Evolutionary conservation across 1,284 basidiomycete genomes (phyloP), one percentile per base, ranked within the genome.

Genomic region (Volvariella surrecta): DNA sequence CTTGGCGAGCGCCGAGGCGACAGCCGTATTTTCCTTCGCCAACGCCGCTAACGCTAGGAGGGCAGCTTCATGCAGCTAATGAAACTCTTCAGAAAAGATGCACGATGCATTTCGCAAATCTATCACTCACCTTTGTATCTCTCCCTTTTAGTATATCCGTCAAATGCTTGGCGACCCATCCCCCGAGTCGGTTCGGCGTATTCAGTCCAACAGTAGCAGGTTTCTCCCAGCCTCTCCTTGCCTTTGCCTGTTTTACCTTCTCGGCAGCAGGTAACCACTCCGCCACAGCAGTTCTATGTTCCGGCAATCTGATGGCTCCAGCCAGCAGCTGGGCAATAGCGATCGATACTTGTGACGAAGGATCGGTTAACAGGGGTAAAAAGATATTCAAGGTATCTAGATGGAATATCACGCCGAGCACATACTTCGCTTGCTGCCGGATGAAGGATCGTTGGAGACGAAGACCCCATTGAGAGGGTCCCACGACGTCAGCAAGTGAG

Each of bases 41-140:
- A 92, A 59, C 0, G 83, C 70, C 1, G 80, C 81, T n/a, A 92
- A 62, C 0, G 84, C 83, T 17, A 67, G 70, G 3, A 91, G 59
- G 0, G 72, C 76, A 0, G 83, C 82, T 60, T 89, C 87, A 53
- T 88, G 78, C 2, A 79, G 57, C 76, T 89, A 44, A 28, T 39
- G 40, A 35, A n/a, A 16, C 37, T 34, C 18, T 39, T n/a, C n/a
- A 39, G 37, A 21, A 3, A 13, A n/a, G n/a, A 30, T n/a, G n/a
- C n/a, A n/a, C n/a, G n/a, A n/a, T n/a, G n/a, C n/a, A n/a, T n/a
- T n/a, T n/a, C n/a, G n/a, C n/a, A n/a, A n/a, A 37, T 16, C 28
- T 34, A 21, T 48, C 4, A 50, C 61, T 3, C 28, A 73, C 80
- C 67, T 82, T 83, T 42, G 56, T 51, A 48, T 83, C 76, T 45